Evolutionary conservation across 495 filamentous ascomycete species (phyloP).

Genomic region (Aspergillus sparsus): DNA sequence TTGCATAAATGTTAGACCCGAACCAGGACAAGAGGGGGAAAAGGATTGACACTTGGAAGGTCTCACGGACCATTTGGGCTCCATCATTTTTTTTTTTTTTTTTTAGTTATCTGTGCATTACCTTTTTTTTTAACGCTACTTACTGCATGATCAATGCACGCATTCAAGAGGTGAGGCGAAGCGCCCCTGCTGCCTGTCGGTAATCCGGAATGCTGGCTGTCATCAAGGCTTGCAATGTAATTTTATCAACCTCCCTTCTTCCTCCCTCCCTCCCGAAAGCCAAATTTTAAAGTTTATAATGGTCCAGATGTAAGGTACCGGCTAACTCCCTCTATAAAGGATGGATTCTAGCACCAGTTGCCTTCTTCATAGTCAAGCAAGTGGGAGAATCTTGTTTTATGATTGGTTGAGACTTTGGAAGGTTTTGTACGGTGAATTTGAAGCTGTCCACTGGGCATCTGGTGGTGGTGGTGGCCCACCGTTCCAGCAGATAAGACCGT

Average conservation of each 20-base stretch:
- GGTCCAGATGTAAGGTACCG: too few relatives aligned
- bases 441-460: too few relatives aligned
- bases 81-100: not conserved
- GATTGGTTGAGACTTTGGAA: too few relatives aligned
- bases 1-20: not conserved
- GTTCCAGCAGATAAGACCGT: too few relatives aligned
- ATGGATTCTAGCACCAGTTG: too few relatives aligned
- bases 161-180: not conserved
- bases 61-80: slow-evolving; percentile 3
- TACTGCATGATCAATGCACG: not conserved
- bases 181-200: not conserved
- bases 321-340: too few relatives aligned
- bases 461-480: too few relatives aligned
- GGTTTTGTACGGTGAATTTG: too few relatives aligned
- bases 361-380: too few relatives aligned
- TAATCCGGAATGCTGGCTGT: not conserved
- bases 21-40: not conserved
- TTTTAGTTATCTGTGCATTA: not conserved
- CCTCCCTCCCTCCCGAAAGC: too few relatives aligned
- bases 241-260: not conserved
- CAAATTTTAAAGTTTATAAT: too few relatives aligned
- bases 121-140: not conserved
- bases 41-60: not conserved
- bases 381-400: too few relatives aligned
- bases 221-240: not conserved